phyloP scores from a whole-genome alignment of 129 eudicot genomes.

The Sambucus nigra region DNA sequence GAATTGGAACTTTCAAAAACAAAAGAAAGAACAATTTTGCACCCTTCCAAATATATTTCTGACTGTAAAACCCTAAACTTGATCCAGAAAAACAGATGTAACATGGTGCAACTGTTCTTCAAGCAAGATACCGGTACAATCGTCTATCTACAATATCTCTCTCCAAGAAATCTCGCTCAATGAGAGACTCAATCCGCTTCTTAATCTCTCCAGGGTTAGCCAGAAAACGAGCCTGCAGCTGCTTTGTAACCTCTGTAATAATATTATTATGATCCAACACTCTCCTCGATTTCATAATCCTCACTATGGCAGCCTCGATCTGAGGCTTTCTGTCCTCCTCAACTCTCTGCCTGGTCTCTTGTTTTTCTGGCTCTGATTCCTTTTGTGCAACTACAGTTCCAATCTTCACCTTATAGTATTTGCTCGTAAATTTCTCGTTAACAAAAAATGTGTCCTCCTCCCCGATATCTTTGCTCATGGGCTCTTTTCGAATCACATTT shows the following conservation, averaged over 20 bases:
- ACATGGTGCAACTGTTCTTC: slow-evolving; percentile 9
- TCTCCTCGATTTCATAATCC: slow-evolving; percentile 59
- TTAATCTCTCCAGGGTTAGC: too few relatives aligned
- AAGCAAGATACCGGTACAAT: slow-evolving; percentile 56
- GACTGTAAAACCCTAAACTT: slow-evolving; percentile 23
- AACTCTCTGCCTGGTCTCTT: slow-evolving; percentile 57
- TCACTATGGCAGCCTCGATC: slow-evolving; percentile 63
- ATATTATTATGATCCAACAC: slow-evolving; percentile 63
- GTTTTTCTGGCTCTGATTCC: too few relatives aligned
- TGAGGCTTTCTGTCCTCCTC: slow-evolving; percentile 73
- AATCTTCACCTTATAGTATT: slow-evolving; percentile 59
- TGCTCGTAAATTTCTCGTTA: slow-evolving; percentile 55
- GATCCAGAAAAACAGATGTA: background rate
- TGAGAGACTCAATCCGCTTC: too few relatives aligned
- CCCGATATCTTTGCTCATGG: slow-evolving; percentile 51
- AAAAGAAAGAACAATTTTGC: too few relatives aligned
- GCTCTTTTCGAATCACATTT: slow-evolving; percentile 51
- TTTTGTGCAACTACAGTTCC: too few relatives aligned
- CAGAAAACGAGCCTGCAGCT: slow-evolving; percentile 55
- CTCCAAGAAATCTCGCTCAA: too few relatives aligned
- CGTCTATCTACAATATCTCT: slow-evolving; percentile 30
- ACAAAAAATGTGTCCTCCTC: slow-evolving; percentile 48
- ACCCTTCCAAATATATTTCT: too few relatives aligned
- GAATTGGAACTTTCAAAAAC: background rate
- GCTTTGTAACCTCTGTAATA: slow-evolving; percentile 59